Base-by-base conservation (phyloP, 257 asterid species). In the Euphrasia confusa region DNA sequence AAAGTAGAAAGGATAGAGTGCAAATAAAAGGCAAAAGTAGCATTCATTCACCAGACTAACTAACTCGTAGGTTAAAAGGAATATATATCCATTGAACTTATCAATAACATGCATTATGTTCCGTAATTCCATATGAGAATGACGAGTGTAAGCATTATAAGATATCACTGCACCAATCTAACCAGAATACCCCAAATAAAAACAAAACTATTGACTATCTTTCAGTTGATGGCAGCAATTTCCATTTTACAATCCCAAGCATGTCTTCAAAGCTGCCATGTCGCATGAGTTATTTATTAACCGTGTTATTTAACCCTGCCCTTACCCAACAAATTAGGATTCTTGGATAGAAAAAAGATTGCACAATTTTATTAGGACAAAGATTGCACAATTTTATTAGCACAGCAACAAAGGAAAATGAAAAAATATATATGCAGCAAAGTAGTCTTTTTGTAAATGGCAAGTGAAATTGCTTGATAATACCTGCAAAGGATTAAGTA, bases 401-500 rank as follows among this genome's bases (percentile, higher is more conserved):
- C 52, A 61, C 2, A 56, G 50, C 64, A 60, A 12, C 24, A 15
- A 50, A 50, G 3, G 24, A 33, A 57, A 68, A 48, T 14, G 61
- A 4, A 57, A 50, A 5, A 10, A 42, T 2, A 21, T 0, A 21
- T 1, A 21, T 3, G 50, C 17, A 45, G 17, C 50, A 45, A 45
- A 12, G 14, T 45, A 2, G 50, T 45, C 5, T 52, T 63, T 9
- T 44, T 12, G 1, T 49, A 30, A 18, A 59, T 47, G 48, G 44
- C 50, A 33, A 35, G 27, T 4, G 26, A 47, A 58, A 60, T 64
- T 64, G 66, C 61, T 39, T 61, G 35, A 61, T 10, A 18, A 54
- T 83, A 92, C 99, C 99, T 92, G 99, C 78, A 92, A 83, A 54
- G 97, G 91, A 77, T 84, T 92, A 77, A 89, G 89, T 59, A 77